Evolutionary conservation across 306 rosid genomes (phyloP).

Genomic region (Lotus japonicus): DNA sequence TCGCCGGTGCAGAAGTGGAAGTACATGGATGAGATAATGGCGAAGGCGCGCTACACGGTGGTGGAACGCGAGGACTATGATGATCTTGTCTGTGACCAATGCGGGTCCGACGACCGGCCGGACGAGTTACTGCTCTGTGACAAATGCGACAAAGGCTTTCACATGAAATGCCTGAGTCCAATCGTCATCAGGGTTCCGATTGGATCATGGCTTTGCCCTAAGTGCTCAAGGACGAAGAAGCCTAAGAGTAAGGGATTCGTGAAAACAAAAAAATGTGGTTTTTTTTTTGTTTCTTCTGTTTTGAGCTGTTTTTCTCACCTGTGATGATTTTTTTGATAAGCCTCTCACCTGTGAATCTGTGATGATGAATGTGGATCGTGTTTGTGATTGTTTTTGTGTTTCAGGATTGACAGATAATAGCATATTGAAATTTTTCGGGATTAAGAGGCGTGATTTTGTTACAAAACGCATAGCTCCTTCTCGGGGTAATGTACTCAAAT

Average conservation of each 20-base stretch:
- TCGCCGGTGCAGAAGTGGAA: too few species aligned
- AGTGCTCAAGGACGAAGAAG: constrained; percentile 46
- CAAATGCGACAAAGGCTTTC: constrained; percentile 76
- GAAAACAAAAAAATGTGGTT: not conserved
- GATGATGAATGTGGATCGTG: constrained; percentile 28
- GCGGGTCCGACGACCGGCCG: constrained; percentile 56
- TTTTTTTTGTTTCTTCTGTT: not conserved
- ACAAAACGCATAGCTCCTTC: constrained; percentile 21
- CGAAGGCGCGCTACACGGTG: too few species aligned
- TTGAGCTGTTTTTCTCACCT: not conserved
- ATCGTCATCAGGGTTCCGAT: constrained; percentile 71
- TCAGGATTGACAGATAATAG: constrained; percentile 64
- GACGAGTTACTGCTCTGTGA: constrained; percentile 78
- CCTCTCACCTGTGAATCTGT: too few species aligned
- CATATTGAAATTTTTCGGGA: constrained; percentile 68
- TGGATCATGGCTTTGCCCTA: constrained; percentile 83
- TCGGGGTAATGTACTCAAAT: constrained; percentile 40
- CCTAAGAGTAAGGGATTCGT: constrained; percentile 42
- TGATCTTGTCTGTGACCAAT: constrained; percentile 48
- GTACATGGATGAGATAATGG: too few species aligned
- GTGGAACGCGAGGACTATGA: constrained; percentile 32
- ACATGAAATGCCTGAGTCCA: constrained; percentile 79
- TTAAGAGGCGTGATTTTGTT: constrained; percentile 35
- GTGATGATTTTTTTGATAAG: too few species aligned
- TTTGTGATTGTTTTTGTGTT: constrained; percentile 1